A percentile compares a stretch with the other conserved stretches of the same genome.
These are phyloP conservation scores for Aspergillus hancockii DNA, from an alignment of 495 filamentous ascomycete genomes.

Conservation along the genomic window DNA sequence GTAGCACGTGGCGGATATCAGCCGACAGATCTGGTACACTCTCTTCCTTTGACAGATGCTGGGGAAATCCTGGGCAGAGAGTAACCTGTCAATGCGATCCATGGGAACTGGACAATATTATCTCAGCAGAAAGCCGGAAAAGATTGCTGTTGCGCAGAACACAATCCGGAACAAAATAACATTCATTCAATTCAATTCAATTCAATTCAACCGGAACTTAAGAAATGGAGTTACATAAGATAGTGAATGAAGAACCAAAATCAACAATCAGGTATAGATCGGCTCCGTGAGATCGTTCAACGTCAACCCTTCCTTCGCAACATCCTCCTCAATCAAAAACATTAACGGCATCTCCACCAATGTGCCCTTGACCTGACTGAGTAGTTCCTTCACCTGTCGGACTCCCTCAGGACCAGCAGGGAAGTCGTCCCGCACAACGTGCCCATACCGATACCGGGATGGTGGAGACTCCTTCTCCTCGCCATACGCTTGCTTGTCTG, in stretches of 20 bases:
- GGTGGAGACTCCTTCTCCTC: conserved; percentile 41
- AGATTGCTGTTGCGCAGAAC: not conserved
- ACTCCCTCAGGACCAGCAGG: conserved; percentile 59
- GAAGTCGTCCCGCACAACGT: conserved; percentile 83
- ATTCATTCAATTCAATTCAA: not conserved
- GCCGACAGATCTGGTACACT: conserved; percentile 9
- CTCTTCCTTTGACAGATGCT: not conserved
- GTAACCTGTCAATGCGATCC: no score
- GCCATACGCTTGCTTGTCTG: conserved; percentile 46
- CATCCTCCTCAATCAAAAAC: conserved; percentile 84
- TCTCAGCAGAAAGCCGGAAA: no score
- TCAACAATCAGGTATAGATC: conserved; percentile 67
- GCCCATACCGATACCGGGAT: conserved; percentile 68
- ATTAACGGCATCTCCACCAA: conserved; percentile 91
- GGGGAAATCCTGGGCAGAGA: not conserved
- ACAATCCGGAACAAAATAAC: not conserved
- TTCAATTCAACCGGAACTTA: no score
- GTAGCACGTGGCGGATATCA: not conserved
- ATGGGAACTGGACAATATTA: no score
- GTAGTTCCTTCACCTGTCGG: conserved; percentile 76
- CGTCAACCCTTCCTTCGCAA: conserved; percentile 80
- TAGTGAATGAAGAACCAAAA: conserved; percentile 7
- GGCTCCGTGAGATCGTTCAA: conserved; percentile 81
- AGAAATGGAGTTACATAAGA: conserved; percentile 1
- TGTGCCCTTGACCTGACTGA: conserved; percentile 73